Percentiles rank a stretch among this genome's conserved stretches.
Conservation (phyloP, 345 rosid species). For the Tarenaya hassleriana region DNA sequence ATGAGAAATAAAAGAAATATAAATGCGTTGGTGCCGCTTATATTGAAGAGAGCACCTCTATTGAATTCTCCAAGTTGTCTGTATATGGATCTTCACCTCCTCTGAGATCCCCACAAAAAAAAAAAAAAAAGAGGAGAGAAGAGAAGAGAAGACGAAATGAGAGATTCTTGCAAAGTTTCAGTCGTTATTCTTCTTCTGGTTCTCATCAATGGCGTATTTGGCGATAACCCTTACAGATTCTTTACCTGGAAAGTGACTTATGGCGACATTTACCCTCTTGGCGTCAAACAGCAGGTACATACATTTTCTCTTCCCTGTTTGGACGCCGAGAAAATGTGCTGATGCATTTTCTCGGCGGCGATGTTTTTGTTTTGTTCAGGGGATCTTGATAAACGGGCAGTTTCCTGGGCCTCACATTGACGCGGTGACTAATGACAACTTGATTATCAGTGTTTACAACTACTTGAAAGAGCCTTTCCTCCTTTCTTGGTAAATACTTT, state of each 20-base stretch:
- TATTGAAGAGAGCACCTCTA: slow-evolving; percentile 23
- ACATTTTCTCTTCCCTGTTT: neutral
- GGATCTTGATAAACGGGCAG: slow-evolving; percentile 62
- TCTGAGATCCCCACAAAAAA: slow-evolving; percentile 14
- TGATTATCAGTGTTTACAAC: slow-evolving; percentile 55
- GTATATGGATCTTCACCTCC: slow-evolving; percentile 28
- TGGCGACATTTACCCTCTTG: slow-evolving; percentile 88
- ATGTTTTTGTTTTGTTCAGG: slow-evolving; percentile 41
- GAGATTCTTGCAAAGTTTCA: slow-evolving; percentile 34
- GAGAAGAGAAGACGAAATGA: slow-evolving; percentile 27
- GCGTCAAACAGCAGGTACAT: slow-evolving; percentile 76
- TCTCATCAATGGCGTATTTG: slow-evolving; percentile 44
- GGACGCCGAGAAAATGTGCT: too few species aligned
- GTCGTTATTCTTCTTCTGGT: slow-evolving; percentile 36
- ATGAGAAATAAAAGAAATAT: neutral
- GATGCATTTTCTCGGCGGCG: too few species aligned
- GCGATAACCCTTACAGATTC: slow-evolving; percentile 76
- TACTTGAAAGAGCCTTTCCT: slow-evolving; percentile 69
- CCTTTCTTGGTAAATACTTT: slow-evolving; percentile 65
- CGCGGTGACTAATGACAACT: slow-evolving; percentile 59
- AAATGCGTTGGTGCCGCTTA: slow-evolving; percentile 28
- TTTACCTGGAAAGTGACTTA: slow-evolving; percentile 83
- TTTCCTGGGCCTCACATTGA: slow-evolving; percentile 79
- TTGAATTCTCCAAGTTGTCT: slow-evolving; percentile 21
- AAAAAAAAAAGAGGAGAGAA: slow-evolving; percentile 11